A percentile compares a stretch with the other conserved stretches of the same genome.
Evolutionary conservation across 108 stramenopile genomes (phyloP).

Genomic region (Seminavis robusta): DNA sequence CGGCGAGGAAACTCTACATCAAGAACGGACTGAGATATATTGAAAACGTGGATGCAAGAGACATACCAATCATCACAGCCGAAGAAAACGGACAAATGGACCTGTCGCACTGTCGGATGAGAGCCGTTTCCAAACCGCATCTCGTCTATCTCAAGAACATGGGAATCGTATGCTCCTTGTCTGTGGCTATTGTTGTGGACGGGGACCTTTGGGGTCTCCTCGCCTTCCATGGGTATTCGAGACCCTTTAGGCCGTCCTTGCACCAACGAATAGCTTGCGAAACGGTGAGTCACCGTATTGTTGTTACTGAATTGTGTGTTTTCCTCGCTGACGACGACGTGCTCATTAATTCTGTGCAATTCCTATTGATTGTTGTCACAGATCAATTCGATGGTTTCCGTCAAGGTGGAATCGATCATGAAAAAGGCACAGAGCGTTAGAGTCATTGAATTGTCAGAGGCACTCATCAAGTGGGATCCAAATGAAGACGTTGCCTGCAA

Average conservation of each 20-base stretch:
- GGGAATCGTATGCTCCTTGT: constrained; percentile 7
- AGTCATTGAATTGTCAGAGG: constrained; percentile 5
- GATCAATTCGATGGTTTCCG: constrained; percentile 15
- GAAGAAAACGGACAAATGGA: constrained; percentile 4
- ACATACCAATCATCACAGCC: constrained; percentile 1
- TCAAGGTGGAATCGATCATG: constrained; percentile 6
- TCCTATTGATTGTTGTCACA: no score
- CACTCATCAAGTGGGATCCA: not conserved
- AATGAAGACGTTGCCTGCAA: constrained; percentile 1
- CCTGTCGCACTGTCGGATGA: constrained; percentile 17
- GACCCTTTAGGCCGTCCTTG: constrained; percentile 6
- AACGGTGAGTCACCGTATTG: no score
- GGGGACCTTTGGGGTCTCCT: constrained; percentile 15
- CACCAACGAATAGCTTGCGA: constrained; percentile 22
- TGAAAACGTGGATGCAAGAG: constrained; percentile 4
- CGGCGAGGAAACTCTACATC: constrained; percentile 16
- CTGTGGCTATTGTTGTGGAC: constrained; percentile 15
- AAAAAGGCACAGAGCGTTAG: constrained; percentile 12
- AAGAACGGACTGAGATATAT: constrained; percentile 21
- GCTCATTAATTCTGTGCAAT: no score
- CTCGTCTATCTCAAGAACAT: constrained; percentile 16
- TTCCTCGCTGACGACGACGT: no score
- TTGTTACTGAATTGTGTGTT: no score
- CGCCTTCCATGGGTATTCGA: constrained; percentile 11
- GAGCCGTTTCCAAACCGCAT: constrained; percentile 15